Conservation (phyloP, 257 asterid species). For the Solanum pimpinellifolium region DNA sequence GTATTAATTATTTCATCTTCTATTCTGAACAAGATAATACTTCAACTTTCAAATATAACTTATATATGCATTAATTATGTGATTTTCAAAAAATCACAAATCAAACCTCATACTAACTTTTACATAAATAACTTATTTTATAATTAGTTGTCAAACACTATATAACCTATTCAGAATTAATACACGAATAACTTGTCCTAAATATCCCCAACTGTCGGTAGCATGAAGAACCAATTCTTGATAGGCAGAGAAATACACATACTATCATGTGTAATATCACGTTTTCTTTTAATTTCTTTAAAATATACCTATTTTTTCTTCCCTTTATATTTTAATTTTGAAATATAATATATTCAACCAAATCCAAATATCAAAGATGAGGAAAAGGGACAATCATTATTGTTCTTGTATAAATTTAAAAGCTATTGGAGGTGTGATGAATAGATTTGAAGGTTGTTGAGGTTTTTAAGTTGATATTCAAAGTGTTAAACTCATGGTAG, state of each 20-base stretch:
- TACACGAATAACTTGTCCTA: background rate
- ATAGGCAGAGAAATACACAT: background rate
- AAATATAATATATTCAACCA: background rate
- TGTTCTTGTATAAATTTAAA: background rate
- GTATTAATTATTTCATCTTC: background rate
- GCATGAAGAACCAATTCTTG: background rate
- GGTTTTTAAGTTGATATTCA: background rate
- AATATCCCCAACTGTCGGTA: background rate
- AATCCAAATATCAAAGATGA: background rate
- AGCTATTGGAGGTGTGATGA: background rate
- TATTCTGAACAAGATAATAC: background rate
- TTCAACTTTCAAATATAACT: background rate
- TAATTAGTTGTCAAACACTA: background rate
- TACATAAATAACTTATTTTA: background rate
- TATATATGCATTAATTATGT: background rate
- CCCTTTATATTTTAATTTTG: background rate
- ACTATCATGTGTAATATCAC: background rate
- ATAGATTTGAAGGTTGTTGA: background rate
- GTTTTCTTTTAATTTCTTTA: background rate
- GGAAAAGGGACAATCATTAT: background rate
- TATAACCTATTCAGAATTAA: background rate
- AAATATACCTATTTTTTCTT: background rate
- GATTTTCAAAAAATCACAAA: background rate
- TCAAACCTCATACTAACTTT: background rate
- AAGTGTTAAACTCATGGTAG: too few species aligned